A percentile compares a stretch with the other conserved stretches of the same genome.
These are phyloP conservation scores for Flaveria robusta DNA, from an alignment of 129 eudicot species.

Conservation along the genomic window DNA sequence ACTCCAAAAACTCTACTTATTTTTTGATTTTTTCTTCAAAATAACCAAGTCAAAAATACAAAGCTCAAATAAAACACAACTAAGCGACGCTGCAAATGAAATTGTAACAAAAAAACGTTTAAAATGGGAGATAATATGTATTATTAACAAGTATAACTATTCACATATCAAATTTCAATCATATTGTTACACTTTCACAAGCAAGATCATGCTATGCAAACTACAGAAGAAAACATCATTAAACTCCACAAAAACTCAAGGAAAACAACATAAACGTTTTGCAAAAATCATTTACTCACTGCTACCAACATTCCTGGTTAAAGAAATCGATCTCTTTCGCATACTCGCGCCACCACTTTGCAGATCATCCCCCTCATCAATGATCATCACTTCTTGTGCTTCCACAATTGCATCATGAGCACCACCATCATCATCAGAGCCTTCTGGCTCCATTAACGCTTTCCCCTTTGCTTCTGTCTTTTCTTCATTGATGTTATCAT, in stretches of 20 bases:
- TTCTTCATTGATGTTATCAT: conserved; percentile 33
- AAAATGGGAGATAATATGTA: no score
- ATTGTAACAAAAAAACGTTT: no score
- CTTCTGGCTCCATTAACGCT: conserved; percentile 41
- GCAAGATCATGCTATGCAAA: conserved; percentile 14
- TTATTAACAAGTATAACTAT: no score
- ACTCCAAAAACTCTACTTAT: no score
- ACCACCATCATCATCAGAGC: conserved; percentile 46
- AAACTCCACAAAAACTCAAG: conserved; percentile 14
- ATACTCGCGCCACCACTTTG: conserved; percentile 46
- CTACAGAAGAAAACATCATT: conserved; percentile 10
- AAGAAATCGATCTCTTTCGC: conserved; percentile 63
- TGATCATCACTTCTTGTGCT: conserved; percentile 27
- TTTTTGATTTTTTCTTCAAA: no score
- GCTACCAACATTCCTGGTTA: conserved; percentile 21
- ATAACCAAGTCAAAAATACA: no score
- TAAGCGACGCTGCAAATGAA: no score
- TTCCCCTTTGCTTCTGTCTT: conserved; percentile 48
- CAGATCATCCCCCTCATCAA: conserved; percentile 36
- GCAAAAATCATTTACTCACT: conserved; percentile 10
- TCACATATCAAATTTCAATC: no score
- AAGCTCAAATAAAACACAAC: no score
- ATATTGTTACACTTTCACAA: no score
- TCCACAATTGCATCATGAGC: conserved; percentile 28
- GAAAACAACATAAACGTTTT: not conserved